phyloP scores from a whole-genome alignment of 2,329 filamentous ascomycete species.

The Fusarium irregulare region DNA sequence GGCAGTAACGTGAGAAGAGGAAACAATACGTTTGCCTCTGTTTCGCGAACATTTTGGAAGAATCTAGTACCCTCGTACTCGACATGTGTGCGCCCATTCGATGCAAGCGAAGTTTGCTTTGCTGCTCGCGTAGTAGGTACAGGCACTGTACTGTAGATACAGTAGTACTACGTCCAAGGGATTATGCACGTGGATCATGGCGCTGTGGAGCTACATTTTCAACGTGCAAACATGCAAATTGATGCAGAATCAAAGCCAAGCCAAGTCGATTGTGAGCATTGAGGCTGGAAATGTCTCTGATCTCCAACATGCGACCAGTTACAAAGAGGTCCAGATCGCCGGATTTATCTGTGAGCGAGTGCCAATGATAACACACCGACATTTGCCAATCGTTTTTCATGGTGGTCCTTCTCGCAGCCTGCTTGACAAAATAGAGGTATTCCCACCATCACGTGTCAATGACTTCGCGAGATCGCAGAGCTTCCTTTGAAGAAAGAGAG shows the following conservation, averaged over 20 bases:
- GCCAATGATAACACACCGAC: constrained; percentile 43
- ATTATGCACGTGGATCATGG: constrained; percentile 27
- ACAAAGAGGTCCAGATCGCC: constrained; percentile 29
- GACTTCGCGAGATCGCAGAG: not conserved
- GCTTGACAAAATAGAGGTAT: constrained; percentile 30
- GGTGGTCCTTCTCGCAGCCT: constrained; percentile 12
- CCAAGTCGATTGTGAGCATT: constrained; percentile 12
- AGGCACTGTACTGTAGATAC: constrained; percentile 11
- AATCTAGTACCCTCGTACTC: not conserved
- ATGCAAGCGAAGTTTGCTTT: constrained; percentile 9
- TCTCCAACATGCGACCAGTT: constrained; percentile 19
- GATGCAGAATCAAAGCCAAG: not conserved
- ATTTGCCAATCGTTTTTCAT: constrained; percentile 39
- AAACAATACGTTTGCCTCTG: constrained; percentile 6
- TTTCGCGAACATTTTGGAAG: not conserved
- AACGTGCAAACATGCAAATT: not conserved
- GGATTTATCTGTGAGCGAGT: constrained; percentile 26
- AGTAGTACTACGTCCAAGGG: constrained; percentile 3
- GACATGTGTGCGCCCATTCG: not conserved
- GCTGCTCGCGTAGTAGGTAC: not conserved
- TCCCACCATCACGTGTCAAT: constrained; percentile 32
- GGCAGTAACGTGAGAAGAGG: constrained; percentile 12
- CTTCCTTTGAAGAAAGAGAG: not conserved
- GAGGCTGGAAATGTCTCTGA: constrained; percentile 38
- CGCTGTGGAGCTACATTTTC: constrained; percentile 15